Evolutionary conservation across 208 protist genomes (phyloP).

Genomic region (Acanthamoeba lenticulata): DNA sequence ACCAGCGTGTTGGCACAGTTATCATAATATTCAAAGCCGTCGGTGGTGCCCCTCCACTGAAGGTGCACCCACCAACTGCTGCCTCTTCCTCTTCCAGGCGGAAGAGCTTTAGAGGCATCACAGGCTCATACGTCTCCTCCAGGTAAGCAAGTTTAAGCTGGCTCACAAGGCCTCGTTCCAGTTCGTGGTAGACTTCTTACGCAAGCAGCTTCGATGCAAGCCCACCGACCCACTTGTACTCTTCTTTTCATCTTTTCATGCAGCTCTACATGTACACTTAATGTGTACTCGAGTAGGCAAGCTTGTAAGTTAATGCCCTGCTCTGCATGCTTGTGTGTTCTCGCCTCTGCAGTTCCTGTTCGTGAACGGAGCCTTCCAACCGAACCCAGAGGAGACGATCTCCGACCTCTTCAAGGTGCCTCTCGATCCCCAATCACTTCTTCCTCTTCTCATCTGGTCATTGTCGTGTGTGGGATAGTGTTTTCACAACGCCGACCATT

Average conservation of each 20-base stretch:
- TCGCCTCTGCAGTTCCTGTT: constrained; percentile 1
- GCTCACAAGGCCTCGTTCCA: constrained; percentile 36
- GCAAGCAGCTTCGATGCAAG: constrained; percentile 63
- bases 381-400: constrained; percentile 48
- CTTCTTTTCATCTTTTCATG: neutral
- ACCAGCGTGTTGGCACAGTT: too few relatives aligned
- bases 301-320: too few relatives aligned
- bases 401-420: constrained; percentile 60
- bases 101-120: neutral
- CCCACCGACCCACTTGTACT: constrained; percentile 38
- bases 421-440: neutral
- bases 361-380: constrained; percentile 52
- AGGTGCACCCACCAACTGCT: neutral
- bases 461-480: neutral
- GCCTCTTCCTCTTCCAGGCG: too few relatives aligned
- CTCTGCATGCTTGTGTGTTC: neutral
- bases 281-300: too few relatives aligned
- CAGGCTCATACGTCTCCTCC: neutral
- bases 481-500: constrained; percentile 57
- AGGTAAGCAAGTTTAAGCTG: constrained; percentile 64
- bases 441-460: neutral
- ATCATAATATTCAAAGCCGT: constrained; percentile 51
- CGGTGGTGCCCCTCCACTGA: constrained; percentile 29
- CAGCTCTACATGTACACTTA: too few relatives aligned
- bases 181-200: constrained; percentile 41